Conservation (phyloP, 768 basidiomycete species). For the Dioszegia aurantiaca region DNA sequence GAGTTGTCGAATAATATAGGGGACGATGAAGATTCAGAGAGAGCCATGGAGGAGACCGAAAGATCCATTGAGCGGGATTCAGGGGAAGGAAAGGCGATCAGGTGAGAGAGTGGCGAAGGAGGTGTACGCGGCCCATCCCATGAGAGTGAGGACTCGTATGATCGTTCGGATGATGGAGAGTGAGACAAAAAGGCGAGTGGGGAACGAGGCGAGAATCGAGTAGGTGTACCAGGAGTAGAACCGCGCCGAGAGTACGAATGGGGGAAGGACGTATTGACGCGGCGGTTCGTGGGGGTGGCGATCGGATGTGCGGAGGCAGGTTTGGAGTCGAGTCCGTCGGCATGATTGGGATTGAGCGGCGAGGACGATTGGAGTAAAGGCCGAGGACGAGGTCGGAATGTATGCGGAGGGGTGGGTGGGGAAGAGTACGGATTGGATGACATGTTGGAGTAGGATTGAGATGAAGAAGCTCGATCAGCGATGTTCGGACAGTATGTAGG, state of each 20-base stretch:
- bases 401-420: background rate
- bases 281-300: background rate
- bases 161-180: constrained; percentile 11
- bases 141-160: constrained; percentile 16
- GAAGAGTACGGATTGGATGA: background rate
- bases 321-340: constrained; percentile 1
- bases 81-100: constrained; percentile 15
- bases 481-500: too few relatives aligned
- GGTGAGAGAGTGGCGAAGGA: constrained; percentile 5
- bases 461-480: constrained; percentile 3
- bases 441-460: background rate
- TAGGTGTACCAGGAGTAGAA: constrained; percentile 16
- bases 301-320: constrained; percentile 14
- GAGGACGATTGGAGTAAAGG: constrained; percentile 19
- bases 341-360: constrained; percentile 17
- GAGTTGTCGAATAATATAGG: constrained; percentile 2
- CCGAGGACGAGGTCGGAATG: constrained; percentile 12
- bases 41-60: constrained; percentile 8
- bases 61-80: constrained; percentile 4
- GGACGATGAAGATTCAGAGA: constrained; percentile 25
- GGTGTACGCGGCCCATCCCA: constrained; percentile 15
- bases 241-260: constrained; percentile 8
- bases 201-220: constrained; percentile 34
- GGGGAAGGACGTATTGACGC: constrained; percentile 10
- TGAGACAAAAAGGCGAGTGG: constrained; percentile 35